Evolutionary conservation across 352 stramenopile species (phyloP).

Genomic region (Globisporangium heterothallicum): DNA sequence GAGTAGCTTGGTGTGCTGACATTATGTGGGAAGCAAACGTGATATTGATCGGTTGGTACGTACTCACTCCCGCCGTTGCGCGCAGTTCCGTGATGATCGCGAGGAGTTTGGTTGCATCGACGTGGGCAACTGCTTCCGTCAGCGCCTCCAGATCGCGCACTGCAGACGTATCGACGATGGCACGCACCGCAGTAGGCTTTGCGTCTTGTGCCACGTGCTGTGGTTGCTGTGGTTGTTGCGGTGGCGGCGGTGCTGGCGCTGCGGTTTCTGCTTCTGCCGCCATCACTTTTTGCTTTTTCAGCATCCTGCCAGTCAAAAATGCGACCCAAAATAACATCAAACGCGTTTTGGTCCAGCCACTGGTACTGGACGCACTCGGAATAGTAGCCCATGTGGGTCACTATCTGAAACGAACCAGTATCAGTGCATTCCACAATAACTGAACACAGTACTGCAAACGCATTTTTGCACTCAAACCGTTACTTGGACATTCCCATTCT

Average conservation of each 20-base stretch:
- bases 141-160: slow-evolving; percentile 25
- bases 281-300: slow-evolving; percentile 3
- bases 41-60: no score
- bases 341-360: no score
- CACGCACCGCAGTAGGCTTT: neutral
- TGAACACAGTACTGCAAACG: neutral
- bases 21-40: no score
- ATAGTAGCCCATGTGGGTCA: no score
- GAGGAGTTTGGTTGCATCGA: slow-evolving; percentile 42
- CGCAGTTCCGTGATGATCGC: slow-evolving; percentile 64
- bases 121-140: slow-evolving; percentile 23
- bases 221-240: neutral
- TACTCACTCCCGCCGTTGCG: slow-evolving; percentile 55
- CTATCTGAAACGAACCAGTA: no score
- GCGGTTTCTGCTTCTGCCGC: neutral
- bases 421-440: no score
- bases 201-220: neutral
- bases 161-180: slow-evolving; percentile 7
- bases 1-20: no score
- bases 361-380: no score
- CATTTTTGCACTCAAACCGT: no score
- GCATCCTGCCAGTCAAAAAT: no score
- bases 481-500: no score
- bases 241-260: neutral
- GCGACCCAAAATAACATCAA: neutral